Conservation (phyloP, 768 basidiomycete species). For the Lentinula sp. region DNA sequence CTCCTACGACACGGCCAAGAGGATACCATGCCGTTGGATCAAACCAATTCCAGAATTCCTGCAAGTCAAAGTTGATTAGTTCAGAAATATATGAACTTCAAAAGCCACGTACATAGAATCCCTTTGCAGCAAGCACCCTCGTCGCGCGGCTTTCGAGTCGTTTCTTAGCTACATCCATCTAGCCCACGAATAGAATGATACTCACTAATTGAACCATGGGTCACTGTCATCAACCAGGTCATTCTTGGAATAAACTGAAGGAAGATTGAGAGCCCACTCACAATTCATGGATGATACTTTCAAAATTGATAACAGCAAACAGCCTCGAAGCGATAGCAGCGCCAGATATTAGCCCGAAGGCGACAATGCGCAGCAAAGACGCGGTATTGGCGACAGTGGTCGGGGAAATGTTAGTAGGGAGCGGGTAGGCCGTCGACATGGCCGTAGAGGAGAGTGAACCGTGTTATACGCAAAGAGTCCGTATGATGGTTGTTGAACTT, state of each 20-base stretch:
- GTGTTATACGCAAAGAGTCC: background rate
- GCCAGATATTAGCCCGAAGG: constrained; percentile 85
- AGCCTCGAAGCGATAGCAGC: constrained; percentile 94
- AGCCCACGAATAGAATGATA: constrained; percentile 15
- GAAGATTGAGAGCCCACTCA: constrained; percentile 33
- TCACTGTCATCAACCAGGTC: constrained; percentile 48
- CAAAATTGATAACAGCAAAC: constrained; percentile 97
- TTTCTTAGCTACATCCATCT: background rate
- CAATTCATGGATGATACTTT: constrained; percentile 99
- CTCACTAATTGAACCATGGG: constrained; percentile 99
- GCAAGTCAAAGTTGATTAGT: background rate
- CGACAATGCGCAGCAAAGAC: constrained; percentile 85
- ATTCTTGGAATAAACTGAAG: background rate
- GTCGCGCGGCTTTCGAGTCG: constrained; percentile 78
- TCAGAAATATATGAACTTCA: background rate
- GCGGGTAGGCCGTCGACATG: constrained; percentile 68
- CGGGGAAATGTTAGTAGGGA: constrained; percentile 66
- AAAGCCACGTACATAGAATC: constrained; percentile 80
- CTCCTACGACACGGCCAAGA: constrained; percentile 95
- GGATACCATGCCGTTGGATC: constrained; percentile 99
- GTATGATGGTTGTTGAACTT: background rate
- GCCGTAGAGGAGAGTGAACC: background rate
- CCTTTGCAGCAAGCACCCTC: constrained; percentile 81
- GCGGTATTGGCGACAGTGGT: constrained; percentile 80
- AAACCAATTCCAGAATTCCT: constrained; percentile 99